Percentiles rank a stretch among this genome's conserved stretches.
phyloP scores from a whole-genome alignment of 2,329 filamentous ascomycete genomes.

The Colletotrichum spaethianum region DNA sequence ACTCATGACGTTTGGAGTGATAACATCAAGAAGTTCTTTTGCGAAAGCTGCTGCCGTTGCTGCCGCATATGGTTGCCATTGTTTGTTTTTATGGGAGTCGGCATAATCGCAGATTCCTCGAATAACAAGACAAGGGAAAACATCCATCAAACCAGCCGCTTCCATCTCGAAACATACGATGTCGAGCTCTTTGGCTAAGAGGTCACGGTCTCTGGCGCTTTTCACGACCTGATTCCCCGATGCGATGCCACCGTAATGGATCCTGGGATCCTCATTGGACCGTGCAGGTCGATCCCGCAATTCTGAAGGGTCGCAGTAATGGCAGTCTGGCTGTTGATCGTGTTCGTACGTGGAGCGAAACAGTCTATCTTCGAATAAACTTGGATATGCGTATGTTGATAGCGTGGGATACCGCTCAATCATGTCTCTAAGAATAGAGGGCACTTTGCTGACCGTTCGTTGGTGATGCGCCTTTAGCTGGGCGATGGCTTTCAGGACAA shows the following conservation, averaged over 20 bases:
- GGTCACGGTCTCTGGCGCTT: slow-evolving; percentile 45
- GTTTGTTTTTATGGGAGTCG: slow-evolving; percentile 55
- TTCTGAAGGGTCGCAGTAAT: background rate
- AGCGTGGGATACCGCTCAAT: background rate
- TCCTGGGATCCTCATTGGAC: background rate
- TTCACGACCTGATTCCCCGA: slow-evolving; percentile 41
- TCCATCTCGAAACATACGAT: slow-evolving; percentile 49
- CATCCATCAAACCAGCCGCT: slow-evolving; percentile 44
- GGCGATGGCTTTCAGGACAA: slow-evolving; percentile 32
- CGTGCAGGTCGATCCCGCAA: background rate
- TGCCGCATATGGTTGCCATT: slow-evolving; percentile 54
- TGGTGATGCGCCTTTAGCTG: slow-evolving; percentile 7
- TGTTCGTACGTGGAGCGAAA: slow-evolving; percentile 4
- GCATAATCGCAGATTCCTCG: slow-evolving; percentile 56
- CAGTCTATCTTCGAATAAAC: background rate
- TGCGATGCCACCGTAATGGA: slow-evolving; percentile 42
- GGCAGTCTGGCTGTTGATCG: background rate
- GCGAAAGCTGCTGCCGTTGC: slow-evolving; percentile 49
- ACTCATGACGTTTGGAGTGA: background rate
- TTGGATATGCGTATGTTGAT: background rate
- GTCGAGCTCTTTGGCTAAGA: slow-evolving; percentile 39
- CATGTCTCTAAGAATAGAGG: background rate
- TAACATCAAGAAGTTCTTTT: slow-evolving; percentile 40
- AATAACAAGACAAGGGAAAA: slow-evolving; percentile 51
- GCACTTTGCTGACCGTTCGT: background rate